These are phyloP conservation scores for Coniosporium apollinis DNA, from an alignment of 495 filamentous ascomycete genomes.

Conservation along the genomic window DNA sequence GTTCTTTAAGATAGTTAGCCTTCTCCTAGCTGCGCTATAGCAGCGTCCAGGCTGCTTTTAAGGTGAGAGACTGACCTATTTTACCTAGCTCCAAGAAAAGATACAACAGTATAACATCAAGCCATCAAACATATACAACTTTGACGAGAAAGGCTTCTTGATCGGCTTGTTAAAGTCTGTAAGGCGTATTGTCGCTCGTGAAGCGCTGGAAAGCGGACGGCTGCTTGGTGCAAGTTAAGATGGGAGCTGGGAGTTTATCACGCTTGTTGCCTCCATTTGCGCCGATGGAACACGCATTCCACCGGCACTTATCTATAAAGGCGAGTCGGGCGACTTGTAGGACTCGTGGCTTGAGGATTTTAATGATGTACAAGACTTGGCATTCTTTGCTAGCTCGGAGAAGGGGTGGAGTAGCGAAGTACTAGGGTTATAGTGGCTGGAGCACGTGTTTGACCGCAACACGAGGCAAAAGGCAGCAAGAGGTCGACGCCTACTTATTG, in stretches of 20 bases:
- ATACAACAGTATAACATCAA: conserved; percentile 11
- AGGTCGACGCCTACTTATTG: conserved; percentile 4
- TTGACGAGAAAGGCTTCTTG: conserved; percentile 17
- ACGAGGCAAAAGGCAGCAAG: conserved; percentile 6
- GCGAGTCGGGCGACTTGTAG: conserved; percentile 3
- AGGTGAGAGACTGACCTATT: background rate
- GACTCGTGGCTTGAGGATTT: conserved; percentile 8
- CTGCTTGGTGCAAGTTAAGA: conserved; percentile 5
- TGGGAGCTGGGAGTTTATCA: conserved; percentile 8
- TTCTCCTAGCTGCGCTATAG: background rate
- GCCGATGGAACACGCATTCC: conserved; percentile 9
- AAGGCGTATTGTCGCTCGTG: conserved; percentile 1
- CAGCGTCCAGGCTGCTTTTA: background rate
- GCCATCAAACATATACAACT: conserved; percentile 10
- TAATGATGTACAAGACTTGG: background rate
- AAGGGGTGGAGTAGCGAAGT: conserved; percentile 11
- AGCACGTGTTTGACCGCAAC: conserved; percentile 9
- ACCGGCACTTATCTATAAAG: conserved; percentile 10
- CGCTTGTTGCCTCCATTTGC: conserved; percentile 8
- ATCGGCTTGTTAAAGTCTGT: conserved; percentile 3
- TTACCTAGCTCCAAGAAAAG: conserved; percentile 5
- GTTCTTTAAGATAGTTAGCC: background rate
- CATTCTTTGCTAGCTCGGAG: conserved; percentile 5
- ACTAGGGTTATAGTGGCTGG: conserved; percentile 9
- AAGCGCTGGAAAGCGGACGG: conserved; percentile 1